Base-by-base conservation (phyloP, 2,329 filamentous ascomycete species). In the Gliomastix tumulicola region DNA sequence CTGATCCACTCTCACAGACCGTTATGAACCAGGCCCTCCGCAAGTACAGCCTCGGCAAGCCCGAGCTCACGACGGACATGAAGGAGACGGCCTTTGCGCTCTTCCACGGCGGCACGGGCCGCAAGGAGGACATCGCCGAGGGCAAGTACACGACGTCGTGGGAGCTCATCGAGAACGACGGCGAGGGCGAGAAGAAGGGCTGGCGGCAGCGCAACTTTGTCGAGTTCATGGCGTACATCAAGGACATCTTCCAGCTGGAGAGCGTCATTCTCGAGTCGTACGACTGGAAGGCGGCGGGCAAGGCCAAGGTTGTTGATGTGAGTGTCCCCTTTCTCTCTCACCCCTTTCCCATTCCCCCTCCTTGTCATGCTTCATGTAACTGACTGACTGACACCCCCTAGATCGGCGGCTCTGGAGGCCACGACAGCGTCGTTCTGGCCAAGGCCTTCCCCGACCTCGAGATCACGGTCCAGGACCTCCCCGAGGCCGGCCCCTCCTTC, bases 391-490 rank as follows among this genome's bases (percentile, higher is more conserved):
- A n/a, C n/a, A 17, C 7, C 4, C 21, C 15, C 12, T 15, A 63
- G 61, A 47, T 69, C 17, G 64, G 65, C 8, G 65, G 66, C 16
- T 67, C 64, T 6, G 58, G 49, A 8, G 66, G 65, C 11, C 58
- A 63, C 40, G 60, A 63, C 35, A 49, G 56, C n/a, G 52, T 66
- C 20, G 54, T 59, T 5, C 50, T 69, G 4, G 65, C 65, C 7
- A 49, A 56, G 17, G 49, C 58, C 25, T 65, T 60, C 47, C 59
- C 65, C 5, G 50, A 63, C 22, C 56, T 71, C 28, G 54, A 44
- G 19, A 55, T 69, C 39, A 53, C 56, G 9, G 63, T 73, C 2
- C 62, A 74, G 42, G 68, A 73, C 42, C 54, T 70, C 12, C 49
- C 57, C 9, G 49, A 62, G 20, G 57, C 57, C 5, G 44, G 53